Conservation (phyloP, 805 yeast species). For the Candida morakotiae region DNA sequence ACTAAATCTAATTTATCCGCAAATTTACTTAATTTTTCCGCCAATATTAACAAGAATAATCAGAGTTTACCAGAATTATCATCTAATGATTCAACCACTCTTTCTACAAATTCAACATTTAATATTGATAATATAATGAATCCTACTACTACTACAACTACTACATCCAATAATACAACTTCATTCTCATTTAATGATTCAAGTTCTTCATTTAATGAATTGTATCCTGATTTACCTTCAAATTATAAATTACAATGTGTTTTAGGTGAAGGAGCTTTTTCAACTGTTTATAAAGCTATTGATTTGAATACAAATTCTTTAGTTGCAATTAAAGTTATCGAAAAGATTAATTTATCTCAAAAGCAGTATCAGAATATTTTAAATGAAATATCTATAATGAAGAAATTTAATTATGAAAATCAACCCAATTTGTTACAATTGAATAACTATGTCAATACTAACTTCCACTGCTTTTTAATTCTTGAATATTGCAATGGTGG, state of each 20-base stretch:
- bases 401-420: constrained; percentile 54
- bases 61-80: background rate
- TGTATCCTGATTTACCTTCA: constrained; percentile 24
- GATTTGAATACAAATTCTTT: constrained; percentile 27
- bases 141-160: background rate
- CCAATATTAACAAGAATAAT: background rate
- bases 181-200: background rate
- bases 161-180: background rate
- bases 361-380: constrained; percentile 54
- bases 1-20: constrained; percentile 1
- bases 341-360: constrained; percentile 50
- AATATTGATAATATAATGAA: background rate
- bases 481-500: constrained; percentile 74
- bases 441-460: constrained; percentile 49
- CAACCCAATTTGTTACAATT: constrained; percentile 58
- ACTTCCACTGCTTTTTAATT: constrained; percentile 54
- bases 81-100: background rate
- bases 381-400: constrained; percentile 74
- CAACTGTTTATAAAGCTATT: constrained; percentile 72
- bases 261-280: constrained; percentile 87
- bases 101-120: background rate
- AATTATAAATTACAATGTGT: constrained; percentile 27
- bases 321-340: constrained; percentile 76
- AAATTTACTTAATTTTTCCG: background rate
- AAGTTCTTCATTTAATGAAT: constrained; percentile 3